Percentiles rank a stretch among this genome's conserved stretches.
Conservation (phyloP, 441 rosid species). For the Syzygium malaccense region DNA sequence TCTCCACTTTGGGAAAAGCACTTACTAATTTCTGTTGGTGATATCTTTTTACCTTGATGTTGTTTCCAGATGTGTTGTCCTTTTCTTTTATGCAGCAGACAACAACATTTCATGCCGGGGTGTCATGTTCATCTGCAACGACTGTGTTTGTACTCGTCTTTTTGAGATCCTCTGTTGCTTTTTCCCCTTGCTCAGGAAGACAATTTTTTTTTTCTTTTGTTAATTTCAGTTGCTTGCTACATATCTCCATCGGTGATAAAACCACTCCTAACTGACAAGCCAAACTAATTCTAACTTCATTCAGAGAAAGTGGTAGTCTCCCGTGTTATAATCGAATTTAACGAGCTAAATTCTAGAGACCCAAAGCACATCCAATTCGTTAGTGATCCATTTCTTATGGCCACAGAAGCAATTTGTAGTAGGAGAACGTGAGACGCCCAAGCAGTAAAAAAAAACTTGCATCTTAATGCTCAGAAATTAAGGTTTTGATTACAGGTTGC, state of each 20-base stretch:
- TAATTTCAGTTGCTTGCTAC: not conserved
- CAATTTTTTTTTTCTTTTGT: not conserved
- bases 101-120: not conserved
- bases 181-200: not conserved
- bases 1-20: not conserved
- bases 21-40: not conserved
- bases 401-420: not conserved
- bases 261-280: not conserved
- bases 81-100: not conserved
- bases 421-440: not conserved
- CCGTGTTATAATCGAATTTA: not conserved
- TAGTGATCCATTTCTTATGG: not conserved
- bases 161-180: not conserved
- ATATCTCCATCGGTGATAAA: not conserved
- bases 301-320: not conserved
- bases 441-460: not conserved
- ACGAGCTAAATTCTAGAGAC: not conserved
- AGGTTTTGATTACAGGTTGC: not conserved
- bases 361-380: not conserved
- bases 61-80: not conserved
- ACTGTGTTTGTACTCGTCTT: not conserved
- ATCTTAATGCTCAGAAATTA: not conserved
- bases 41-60: accelerated
- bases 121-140: not conserved
- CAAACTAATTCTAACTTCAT: not conserved